These are phyloP conservation scores for Candida wancherniae DNA, from an alignment of 805 yeast genomes.

Conservation along the genomic window DNA sequence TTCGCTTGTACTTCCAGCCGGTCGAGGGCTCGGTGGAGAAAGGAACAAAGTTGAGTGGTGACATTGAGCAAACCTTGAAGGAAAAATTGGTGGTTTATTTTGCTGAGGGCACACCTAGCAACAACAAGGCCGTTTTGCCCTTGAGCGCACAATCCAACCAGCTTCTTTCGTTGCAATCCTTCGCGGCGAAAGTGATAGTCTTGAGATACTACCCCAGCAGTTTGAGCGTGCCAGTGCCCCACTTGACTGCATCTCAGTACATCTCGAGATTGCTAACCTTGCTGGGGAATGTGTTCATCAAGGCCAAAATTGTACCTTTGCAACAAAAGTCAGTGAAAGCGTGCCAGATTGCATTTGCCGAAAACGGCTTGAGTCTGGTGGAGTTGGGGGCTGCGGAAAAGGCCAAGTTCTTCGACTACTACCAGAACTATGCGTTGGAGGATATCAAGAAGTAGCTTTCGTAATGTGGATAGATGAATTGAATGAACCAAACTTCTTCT, in stretches of 20 bases:
- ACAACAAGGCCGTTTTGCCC: slow-evolving; percentile 71
- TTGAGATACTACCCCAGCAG: slow-evolving; percentile 35
- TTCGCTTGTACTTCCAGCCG: slow-evolving; percentile 19
- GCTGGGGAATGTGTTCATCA: slow-evolving; percentile 20
- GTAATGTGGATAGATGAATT: too few species aligned
- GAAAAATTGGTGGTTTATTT: slow-evolving; percentile 53
- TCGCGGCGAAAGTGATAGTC: slow-evolving; percentile 32
- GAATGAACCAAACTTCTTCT: background rate
- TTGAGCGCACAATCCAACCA: slow-evolving; percentile 27
- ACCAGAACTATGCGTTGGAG: slow-evolving; percentile 7
- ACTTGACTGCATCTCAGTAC: slow-evolving; percentile 18
- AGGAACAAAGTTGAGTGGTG: slow-evolving; percentile 11
- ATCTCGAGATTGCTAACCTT: slow-evolving; percentile 21
- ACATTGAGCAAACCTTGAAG: slow-evolving; percentile 21
- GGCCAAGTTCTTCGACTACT: slow-evolving; percentile 22
- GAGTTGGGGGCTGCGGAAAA: slow-evolving; percentile 29
- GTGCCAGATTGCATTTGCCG: slow-evolving; percentile 26
- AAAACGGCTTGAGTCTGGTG: slow-evolving; percentile 29
- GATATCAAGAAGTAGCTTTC: slow-evolving; percentile 2
- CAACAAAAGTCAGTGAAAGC: slow-evolving; percentile 15
- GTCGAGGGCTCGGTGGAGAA: slow-evolving; percentile 7
- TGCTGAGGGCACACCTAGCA: slow-evolving; percentile 81
- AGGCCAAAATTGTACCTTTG: slow-evolving; percentile 25
- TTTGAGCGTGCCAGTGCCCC: slow-evolving; percentile 35
- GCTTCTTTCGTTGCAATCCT: slow-evolving; percentile 6